These are phyloP conservation scores for Asterophora lycoperdoides DNA, from an alignment of 768 basidiomycete species.

Conservation along the genomic window DNA sequence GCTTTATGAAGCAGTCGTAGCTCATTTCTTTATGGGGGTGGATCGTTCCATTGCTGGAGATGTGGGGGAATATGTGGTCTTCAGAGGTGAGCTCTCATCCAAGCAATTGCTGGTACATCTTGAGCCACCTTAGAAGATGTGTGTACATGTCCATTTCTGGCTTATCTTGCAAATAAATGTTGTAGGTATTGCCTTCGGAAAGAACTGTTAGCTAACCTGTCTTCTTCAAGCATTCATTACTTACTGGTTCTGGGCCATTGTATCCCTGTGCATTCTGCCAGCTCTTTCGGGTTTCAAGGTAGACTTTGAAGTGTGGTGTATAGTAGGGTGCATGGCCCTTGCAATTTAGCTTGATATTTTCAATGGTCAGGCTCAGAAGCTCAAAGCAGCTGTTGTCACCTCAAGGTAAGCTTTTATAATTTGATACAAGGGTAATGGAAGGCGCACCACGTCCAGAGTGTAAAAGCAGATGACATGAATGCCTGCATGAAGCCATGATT, in stretches of 20 bases:
- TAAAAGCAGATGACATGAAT: slow-evolving; percentile 25
- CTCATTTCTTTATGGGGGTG: not conserved
- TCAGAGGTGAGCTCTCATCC: not conserved
- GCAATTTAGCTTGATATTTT: slow-evolving; percentile 18
- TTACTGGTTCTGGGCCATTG: not conserved
- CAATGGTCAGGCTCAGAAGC: slow-evolving; percentile 19
- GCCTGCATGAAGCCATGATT: slow-evolving; percentile 28
- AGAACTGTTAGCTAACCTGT: not conserved
- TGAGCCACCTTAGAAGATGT: slow-evolving; percentile 6
- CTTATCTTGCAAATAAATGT: slow-evolving; percentile 32
- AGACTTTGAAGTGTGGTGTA: slow-evolving; percentile 17
- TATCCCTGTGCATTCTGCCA: slow-evolving; percentile 10
- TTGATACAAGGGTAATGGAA: too few relatives aligned
- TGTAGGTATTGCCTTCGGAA: slow-evolving; percentile 18
- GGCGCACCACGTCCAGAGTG: slow-evolving; percentile 29
- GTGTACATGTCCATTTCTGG: slow-evolving; percentile 4
- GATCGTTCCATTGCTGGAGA: not conserved
- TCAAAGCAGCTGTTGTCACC: slow-evolving; percentile 28
- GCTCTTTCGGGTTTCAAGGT: slow-evolving; percentile 15
- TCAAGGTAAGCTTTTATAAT: too few relatives aligned
- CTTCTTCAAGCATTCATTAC: not conserved
- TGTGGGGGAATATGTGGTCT: not conserved
- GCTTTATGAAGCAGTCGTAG: not conserved
- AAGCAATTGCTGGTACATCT: slow-evolving; percentile 21
- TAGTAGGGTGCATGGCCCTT: slow-evolving; percentile 17